Conservation (phyloP, 2,329 filamentous ascomycete species). For the Ilyonectria sp. region DNA sequence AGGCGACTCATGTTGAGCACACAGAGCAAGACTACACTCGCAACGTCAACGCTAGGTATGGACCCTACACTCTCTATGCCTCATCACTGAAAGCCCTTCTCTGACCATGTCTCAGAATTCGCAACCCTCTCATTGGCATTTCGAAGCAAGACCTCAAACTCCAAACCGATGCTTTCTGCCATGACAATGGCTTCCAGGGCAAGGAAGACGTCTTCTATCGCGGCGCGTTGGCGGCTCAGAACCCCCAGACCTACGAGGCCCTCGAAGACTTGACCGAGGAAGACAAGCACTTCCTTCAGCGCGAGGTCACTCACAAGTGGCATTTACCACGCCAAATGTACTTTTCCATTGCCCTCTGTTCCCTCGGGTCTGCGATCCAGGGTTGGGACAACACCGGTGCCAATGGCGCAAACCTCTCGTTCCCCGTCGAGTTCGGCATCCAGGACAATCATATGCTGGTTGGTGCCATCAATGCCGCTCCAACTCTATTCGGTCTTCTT, state of each 20-base stretch:
- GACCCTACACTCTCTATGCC: background rate
- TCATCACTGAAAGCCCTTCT: background rate
- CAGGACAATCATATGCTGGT: conserved; percentile 64
- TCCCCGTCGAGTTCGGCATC: conserved; percentile 55
- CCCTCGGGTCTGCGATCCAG: conserved; percentile 50
- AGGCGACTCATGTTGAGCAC: conserved; percentile 35
- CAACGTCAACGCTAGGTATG: conserved; percentile 53
- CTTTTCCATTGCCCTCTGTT: conserved; percentile 49
- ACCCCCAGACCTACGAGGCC: conserved; percentile 35
- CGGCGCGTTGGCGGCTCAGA: conserved; percentile 50
- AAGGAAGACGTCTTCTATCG: conserved; percentile 47
- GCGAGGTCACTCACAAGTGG: conserved; percentile 50
- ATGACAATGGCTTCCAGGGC: conserved; percentile 46
- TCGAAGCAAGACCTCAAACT: conserved; percentile 39
- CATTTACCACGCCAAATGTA: conserved; percentile 47
- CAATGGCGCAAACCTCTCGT: conserved; percentile 58
- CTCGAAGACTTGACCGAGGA: conserved; percentile 45
- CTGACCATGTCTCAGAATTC: conserved; percentile 38
- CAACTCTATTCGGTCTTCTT: conserved; percentile 41
- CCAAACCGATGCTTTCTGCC: conserved; percentile 46
- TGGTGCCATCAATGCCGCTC: conserved; percentile 68
- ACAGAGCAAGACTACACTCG: conserved; percentile 45
- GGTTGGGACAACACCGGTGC: conserved; percentile 64
- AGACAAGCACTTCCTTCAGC: conserved; percentile 42
- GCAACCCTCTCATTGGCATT: conserved; percentile 47